These are phyloP conservation scores for Escovopsis sp. DNA, from an alignment of 2,329 filamentous ascomycete genomes.

Conservation along the genomic window DNA sequence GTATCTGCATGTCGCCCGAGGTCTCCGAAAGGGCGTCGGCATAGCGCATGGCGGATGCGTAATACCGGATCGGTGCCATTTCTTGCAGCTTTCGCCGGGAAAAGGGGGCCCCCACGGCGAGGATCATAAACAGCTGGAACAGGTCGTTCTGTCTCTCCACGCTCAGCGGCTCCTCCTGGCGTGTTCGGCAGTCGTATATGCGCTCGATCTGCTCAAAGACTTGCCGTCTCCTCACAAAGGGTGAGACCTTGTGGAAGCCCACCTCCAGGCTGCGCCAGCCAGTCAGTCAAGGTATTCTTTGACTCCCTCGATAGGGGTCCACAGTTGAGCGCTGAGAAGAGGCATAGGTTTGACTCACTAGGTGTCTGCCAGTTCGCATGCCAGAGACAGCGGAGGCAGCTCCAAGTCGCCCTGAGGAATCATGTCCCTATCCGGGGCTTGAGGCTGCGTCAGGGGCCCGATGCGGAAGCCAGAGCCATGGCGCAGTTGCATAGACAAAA, in stretches of 20 bases:
- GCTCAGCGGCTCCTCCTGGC: not conserved
- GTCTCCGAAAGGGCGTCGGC: conserved; percentile 1
- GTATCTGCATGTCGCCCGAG: conserved; percentile 1
- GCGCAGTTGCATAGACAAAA: conserved; percentile 2
- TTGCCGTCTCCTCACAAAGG: conserved; percentile 2
- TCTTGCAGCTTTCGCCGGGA: not conserved
- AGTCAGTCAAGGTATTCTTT: too few relatives aligned
- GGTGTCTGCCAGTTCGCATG: conserved; percentile 1
- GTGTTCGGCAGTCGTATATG: not conserved
- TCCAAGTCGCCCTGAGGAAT: not conserved
- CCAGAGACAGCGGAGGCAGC: conserved; percentile 1
- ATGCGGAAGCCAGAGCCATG: conserved; percentile 1
- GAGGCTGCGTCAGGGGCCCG: not conserved
- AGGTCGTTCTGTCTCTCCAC: conserved; percentile 1
- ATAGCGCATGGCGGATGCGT: conserved; percentile 2
- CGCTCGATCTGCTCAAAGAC: conserved; percentile 3
- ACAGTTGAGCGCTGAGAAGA: too few relatives aligned
- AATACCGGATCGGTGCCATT: conserved; percentile 1
- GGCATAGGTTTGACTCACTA: not conserved
- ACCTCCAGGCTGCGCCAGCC: not conserved
- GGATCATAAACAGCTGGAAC: conserved; percentile 1
- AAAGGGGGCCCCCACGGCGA: conserved; percentile 1
- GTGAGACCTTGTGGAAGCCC: conserved; percentile 2
- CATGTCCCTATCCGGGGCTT: conserved; percentile 1
- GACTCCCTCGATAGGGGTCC: too few relatives aligned